Base-by-base conservation (phyloP, 768 basidiomycete species). In the Lentinula boryana region DNA sequence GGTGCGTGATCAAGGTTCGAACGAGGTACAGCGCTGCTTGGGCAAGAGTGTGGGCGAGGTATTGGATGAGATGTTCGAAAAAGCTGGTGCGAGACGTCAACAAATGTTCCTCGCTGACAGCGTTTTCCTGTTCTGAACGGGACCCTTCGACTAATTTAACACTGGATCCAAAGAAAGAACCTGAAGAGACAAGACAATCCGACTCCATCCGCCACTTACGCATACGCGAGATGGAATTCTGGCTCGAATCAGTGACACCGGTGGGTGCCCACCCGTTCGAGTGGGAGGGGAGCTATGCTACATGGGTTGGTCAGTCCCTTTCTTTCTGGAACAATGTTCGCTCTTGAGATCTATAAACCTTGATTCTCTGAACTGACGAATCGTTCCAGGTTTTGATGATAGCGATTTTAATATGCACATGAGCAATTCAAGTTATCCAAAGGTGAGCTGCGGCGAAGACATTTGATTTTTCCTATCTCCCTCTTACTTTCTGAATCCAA, bases 401-500 rank as follows among this genome's bases (percentile, higher is more conserved):
- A 79, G 80, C 46, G 91, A 93, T 70, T 86, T 85, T 67, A 84
- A 89, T 68, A 69, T 80, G 15, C 91, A 93, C 67, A 76, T 93
- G 62, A 91, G 88, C 69, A 93, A 93, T 68, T 91, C 90, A 0
- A 86, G 84, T 58, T 93, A 93, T 63, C 81, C 88, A 5, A 91
- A 90, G 78, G 87, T 83, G n/a, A 73, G n/a, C 31, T n/a, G 36
- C 23, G 2, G 16, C 54, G 18, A 13, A 10, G 3, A 35, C 6
- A 4, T 10, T 31, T 36, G n/a, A 15, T 18, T 50, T 27, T 27
- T 27, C 27, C 27, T 27, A 27, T 27, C 4, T 7, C 21, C 1
- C 48, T 21, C 7, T 15, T 9, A 23, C 6, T n/a, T 10, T 13
- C 15, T 21, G 8, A 13, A 27, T 53, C 15, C 9, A 38, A n/a